Base-by-base conservation (phyloP, 2,329 filamentous ascomycete species). In the Emergomyces pasteurianus region DNA sequence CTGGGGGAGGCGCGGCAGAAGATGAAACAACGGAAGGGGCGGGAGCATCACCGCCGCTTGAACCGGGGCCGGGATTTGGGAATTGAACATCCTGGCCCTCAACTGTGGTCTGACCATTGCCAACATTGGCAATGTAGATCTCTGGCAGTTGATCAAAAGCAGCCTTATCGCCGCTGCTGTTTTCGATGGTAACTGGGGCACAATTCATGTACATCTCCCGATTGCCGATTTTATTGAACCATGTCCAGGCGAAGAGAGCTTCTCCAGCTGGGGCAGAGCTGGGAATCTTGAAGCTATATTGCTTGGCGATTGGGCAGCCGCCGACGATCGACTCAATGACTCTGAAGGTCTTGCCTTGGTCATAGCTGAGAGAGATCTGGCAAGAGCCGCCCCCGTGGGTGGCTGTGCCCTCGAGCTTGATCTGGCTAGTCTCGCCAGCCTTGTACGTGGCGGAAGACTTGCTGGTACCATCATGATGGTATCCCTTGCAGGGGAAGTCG, bases 401-500 rank as follows among this genome's bases (percentile, higher is more conserved):
- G 53, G 84, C 83, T 58, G 80, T 81, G 42, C 88, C 88, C 62
- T 74, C 75, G 59, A 92, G 76, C 62, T 80, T 82, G 74, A 91
- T 79, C 65, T 82, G 81, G 74, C 89, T 85, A 34, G 77, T 73
- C 60, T 79, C 73, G 40, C 89, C 89, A 6, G 85, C 81, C 3
- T 75, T 70, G 72, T 87, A 92, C 28, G 79, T 83, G 42, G 81
- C 83, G 23, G 84, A 81, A 4, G 83, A 73, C 21, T 76, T 72
- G 64, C 83, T 83, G 1, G 75, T 67, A 16, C 69, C 70, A 63
- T 82, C 79, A 2, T 72, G 65, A 62, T 82, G 79, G 59, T 84
- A 84, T 12, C 86, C 85, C 77, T 91, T 91, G 82, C 89, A 94
- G 5, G 89, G 86, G 72, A 84, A 94, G 74, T 91, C 81, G 62